Base-by-base conservation (phyloP, 2,329 filamentous ascomycete genomes). In the Orbilia javanica region DNA sequence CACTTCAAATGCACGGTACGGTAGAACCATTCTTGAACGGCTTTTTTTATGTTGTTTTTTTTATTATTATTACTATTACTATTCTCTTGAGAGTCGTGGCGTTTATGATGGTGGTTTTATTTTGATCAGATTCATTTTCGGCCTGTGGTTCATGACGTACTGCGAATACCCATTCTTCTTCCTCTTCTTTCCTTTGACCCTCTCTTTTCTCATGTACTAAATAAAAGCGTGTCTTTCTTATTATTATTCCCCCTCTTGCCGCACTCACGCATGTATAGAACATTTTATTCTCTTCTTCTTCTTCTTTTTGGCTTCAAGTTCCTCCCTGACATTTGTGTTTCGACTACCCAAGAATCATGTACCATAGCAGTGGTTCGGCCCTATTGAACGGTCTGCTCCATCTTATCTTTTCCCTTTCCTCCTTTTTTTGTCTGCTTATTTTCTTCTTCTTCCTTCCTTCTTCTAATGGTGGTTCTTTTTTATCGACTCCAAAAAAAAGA, bases 141-240 rank as follows among this genome's bases (percentile, higher is more conserved):
- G 36, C 46, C 25, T 55, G 53, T 46, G n/a, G 27, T 50, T 57
- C 15, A 39, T 55, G 46, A 55, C 65, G 44, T 39, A 36, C 46
- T 46, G 57, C 34, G 39, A 46, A 63, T 42, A 68, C 48, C 29
- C 29, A 34, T 36, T 25, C 15, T 25, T 34, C n/a, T 15, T 15
- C 29, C 29, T 6, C 29, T 8, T 27, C 39, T 53, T 29, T 25
- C 29, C 13, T 18, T 25, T n/a, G 15, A 6, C n/a, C 8, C 31
- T 48, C 20, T 52, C 6, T 27, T 48, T 63, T 44, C 31, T 52
- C 60, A 52, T 60, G 20, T 55, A 69, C n/a, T 69, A 60, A 42
- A 60, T 34, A 60, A 60, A 60, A 60, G 55, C 34, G 55, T 60
- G 34, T 66, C 13, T 22, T 48, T 39, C 34, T 65, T 20, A 22